These are phyloP conservation scores for Candida sp. DNA, from an alignment of 1,139 yeast genomes.

Conservation along the genomic window DNA sequence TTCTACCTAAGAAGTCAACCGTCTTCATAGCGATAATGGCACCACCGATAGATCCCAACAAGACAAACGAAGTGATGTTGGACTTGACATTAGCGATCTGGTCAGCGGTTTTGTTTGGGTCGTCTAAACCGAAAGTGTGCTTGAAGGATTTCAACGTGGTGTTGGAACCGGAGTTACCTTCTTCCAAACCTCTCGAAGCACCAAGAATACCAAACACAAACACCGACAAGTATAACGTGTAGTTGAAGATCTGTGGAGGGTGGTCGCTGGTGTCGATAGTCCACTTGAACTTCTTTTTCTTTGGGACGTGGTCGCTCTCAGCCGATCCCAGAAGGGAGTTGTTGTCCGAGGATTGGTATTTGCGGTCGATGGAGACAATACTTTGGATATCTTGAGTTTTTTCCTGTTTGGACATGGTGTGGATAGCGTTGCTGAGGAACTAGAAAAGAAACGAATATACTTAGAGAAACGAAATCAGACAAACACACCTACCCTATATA, in stretches of 20 bases:
- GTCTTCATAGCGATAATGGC: constrained; percentile 47
- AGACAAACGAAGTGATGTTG: constrained; percentile 66
- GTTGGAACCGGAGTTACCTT: constrained; percentile 37
- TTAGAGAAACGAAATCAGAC: neutral
- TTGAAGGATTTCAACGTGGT: constrained; percentile 34
- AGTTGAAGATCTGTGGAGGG: constrained; percentile 55
- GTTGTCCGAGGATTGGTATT: neutral
- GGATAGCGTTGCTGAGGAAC: neutral
- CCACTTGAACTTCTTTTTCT: constrained; percentile 14
- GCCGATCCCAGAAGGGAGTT: neutral
- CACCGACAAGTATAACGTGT: constrained; percentile 49
- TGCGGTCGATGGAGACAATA: constrained; percentile 8
- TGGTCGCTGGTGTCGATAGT: constrained; percentile 31
- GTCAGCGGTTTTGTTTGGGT: constrained; percentile 34
- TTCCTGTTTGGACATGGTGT: neutral
- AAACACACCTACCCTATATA: no score
- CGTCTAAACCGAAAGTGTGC: constrained; percentile 49
- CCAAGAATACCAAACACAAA: constrained; percentile 63
- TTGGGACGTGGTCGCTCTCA: neutral
- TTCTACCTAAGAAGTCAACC: constrained; percentile 60
- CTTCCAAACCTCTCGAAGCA: constrained; percentile 65
- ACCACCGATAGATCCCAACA: constrained; percentile 64
- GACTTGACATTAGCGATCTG: constrained; percentile 53
- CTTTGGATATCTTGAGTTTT: constrained; percentile 2
- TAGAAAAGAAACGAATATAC: neutral